Base-by-base conservation (phyloP, 78 protist species). In the Guillardia theta region DNA sequence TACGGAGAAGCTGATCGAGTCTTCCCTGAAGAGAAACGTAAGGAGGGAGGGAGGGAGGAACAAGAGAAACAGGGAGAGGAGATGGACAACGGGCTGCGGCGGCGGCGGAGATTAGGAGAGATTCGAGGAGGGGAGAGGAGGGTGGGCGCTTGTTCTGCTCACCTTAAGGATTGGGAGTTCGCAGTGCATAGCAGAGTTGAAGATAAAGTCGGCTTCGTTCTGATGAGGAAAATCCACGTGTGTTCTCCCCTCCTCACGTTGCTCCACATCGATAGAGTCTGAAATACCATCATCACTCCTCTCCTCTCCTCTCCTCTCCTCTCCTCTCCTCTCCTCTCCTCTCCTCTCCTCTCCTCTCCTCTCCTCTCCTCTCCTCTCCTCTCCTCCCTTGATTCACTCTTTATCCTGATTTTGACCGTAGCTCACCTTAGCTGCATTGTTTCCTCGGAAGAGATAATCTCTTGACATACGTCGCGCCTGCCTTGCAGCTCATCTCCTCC, bases 391-490 rank as follows among this genome's bases (percentile, higher is more conserved):
- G n/a, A n/a, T n/a, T n/a, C n/a, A n/a, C n/a, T n/a, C n/a, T n/a
- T n/a, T n/a, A n/a, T n/a, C n/a, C n/a, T n/a, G n/a, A n/a, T n/a
- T n/a, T n/a, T n/a, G n/a, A n/a, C n/a, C n/a, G n/a, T n/a, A n/a
- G n/a, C n/a, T n/a, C n/a, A n/a, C n/a, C n/a, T n/a, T n/a, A 19
- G 93, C 46, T 5, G 92, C 92, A 53, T 18, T 9, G 50, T 87
- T 70, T 4, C 83, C 83, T 4, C 83, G 83, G 83, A 70, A 70
- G 41, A 93, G 88, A 44, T 43, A 64, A 88, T 93, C 87, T 45
- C 94, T 83, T 83, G 80, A 70, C 88, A 64, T 77, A 64, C 95
- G 64, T n/a, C n/a, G n/a, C n/a, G n/a, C n/a, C n/a, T n/a, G n/a
- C n/a, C n/a, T n/a, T n/a, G n/a, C n/a, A n/a, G n/a, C n/a, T n/a